phyloP scores from a whole-genome alignment of 2,329 filamentous ascomycete genomes.

The Monosporascus ibericus region DNA sequence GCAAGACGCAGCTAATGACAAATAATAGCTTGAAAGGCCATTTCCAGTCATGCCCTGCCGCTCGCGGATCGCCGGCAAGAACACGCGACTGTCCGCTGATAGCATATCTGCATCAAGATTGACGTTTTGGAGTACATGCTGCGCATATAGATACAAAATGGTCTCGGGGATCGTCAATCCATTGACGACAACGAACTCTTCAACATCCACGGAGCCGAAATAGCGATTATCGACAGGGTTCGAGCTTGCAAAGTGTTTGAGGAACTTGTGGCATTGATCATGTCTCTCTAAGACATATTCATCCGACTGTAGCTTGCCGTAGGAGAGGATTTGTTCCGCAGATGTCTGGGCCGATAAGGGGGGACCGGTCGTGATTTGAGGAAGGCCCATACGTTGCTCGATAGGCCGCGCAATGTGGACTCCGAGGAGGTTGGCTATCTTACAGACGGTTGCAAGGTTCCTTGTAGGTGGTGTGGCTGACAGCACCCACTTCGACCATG shows the following conservation, averaged over 20 bases:
- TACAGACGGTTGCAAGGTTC: conserved; percentile 29
- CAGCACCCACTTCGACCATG: conserved; percentile 35
- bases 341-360: conserved; percentile 19
- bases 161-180: conserved; percentile 16
- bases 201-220: conserved; percentile 12
- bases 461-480: conserved; percentile 36
- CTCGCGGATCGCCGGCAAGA: not conserved
- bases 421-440: conserved; percentile 27
- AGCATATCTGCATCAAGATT: conserved; percentile 20
- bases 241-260: conserved; percentile 23
- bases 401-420: conserved; percentile 33
- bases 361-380: conserved; percentile 29
- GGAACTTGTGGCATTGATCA: conserved; percentile 24
- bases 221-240: conserved; percentile 24
- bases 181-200: conserved; percentile 20
- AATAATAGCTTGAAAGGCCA: not conserved
- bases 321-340: conserved; percentile 28
- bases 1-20: not conserved
- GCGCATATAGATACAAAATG: conserved; percentile 21
- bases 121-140: conserved; percentile 22
- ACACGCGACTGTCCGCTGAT: not conserved
- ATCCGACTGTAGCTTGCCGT: conserved; percentile 28
- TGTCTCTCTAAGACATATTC: conserved; percentile 29
- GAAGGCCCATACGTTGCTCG: conserved; percentile 25
- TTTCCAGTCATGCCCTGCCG: not conserved